Evolutionary conservation across 306 rosid species (phyloP).

Genomic region (Sechiopsis laciniata): DNA sequence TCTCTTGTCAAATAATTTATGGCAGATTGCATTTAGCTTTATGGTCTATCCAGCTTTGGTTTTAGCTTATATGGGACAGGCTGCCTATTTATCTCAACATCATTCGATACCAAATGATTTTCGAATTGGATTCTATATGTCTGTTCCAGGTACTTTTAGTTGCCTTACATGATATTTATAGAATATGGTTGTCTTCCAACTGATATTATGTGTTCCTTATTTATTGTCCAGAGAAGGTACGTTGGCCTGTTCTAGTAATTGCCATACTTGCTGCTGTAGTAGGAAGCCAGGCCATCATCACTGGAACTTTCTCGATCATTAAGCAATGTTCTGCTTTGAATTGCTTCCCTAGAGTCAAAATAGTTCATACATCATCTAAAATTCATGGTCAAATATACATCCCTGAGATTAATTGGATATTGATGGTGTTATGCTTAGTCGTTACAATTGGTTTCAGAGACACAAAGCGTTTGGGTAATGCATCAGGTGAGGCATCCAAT

Average conservation of each 20-base stretch:
- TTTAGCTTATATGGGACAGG: constrained; percentile 24
- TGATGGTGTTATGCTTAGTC: constrained; percentile 22
- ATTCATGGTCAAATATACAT: constrained; percentile 25
- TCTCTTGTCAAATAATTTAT: background rate
- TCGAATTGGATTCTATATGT: constrained; percentile 23
- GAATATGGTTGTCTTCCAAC: background rate
- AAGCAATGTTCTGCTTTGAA: constrained; percentile 23
- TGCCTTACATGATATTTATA: background rate
- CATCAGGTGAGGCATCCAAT: constrained; percentile 18
- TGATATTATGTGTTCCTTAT: background rate
- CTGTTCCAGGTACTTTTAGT: constrained; percentile 20
- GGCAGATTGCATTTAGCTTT: constrained; percentile 21
- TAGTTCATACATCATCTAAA: constrained; percentile 23
- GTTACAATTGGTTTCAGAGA: constrained; percentile 24
- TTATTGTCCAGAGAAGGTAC: constrained; percentile 17
- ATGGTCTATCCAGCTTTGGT: constrained; percentile 23
- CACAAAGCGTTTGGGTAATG: constrained; percentile 23
- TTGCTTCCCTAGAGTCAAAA: constrained; percentile 23
- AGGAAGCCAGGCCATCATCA: constrained; percentile 26
- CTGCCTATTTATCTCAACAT: constrained; percentile 25
- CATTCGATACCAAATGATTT: constrained; percentile 16
- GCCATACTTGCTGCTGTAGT: constrained; percentile 27
- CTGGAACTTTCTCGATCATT: constrained; percentile 25
- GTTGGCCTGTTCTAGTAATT: constrained; percentile 25
- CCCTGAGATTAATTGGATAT: constrained; percentile 23